Evolutionary conservation across 768 basidiomycete genomes (phyloP), one percentile per base, ranked within the genome.

Genomic region (Tephrocybe sp.): DNA sequence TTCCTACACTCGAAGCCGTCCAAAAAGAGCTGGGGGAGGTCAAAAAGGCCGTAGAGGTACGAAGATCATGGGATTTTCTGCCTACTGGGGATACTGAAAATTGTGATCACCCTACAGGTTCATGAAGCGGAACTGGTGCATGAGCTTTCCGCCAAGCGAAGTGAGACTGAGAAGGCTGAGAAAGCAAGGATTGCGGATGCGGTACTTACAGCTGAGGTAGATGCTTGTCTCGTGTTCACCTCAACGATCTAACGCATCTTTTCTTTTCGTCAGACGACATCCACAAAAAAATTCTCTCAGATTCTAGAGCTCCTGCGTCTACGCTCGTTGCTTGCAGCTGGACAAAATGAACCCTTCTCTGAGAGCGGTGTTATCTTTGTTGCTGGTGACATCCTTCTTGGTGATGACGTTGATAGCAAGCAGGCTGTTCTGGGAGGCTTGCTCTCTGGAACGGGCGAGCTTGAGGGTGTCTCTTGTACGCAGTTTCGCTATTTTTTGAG

Each of bases 21-120:
- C 79, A 84, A 57, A 91, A 89, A 60, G 93, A 95, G 59, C 69
- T 96, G 12, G 83, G 80, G 21, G 93, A 94, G 49, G 80, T 93
- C 36, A 88, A 87, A 67, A 92, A 89, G 64, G 82, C 78, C 34
- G 77, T 94, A 53, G 91, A 96, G 80, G 93, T 92, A 37, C 32
- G 73, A 15, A 19, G 24, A 30, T 26, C 22, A n/a, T 37, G 5
- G 9, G n/a, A 30, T 31, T 31, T 36, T 24, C 13, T 27, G 18
- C 34, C 45, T 27, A 28, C 45, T 28, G 27, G 53, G 21, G 34
- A 24, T 32, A 45, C 15, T 19, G 21, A 51, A 54, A 44, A 49
- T 7, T 19, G 18, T 55, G n/a, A 58, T 24, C 22, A 30, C 25
- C 25, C 21, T 37, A 44, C 54, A 91, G 89, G 65, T 65, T 35